Evolutionary conservation across 345 rosid genomes (phyloP), one percentile per base, ranked within the genome.

Genomic region (Pelargonium nanum): DNA sequence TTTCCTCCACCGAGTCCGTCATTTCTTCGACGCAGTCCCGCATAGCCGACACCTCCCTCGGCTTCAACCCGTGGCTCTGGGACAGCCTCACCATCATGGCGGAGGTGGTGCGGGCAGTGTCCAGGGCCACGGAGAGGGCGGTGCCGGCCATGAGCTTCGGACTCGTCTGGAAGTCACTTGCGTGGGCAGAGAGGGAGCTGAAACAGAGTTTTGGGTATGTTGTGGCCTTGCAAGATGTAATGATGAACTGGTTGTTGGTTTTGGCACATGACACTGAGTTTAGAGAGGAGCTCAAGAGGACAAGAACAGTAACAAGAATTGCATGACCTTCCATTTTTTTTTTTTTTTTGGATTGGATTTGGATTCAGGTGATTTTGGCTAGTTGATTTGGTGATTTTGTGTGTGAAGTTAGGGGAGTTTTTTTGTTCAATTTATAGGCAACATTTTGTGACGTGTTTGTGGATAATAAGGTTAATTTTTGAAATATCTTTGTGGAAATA

Each of bases 141-240:
- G 21, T 51, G 5, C 6, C 8, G 54, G 54, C 54, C 2, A 51
- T 17, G 22, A 51, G 54, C 54, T 51, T 19, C 6, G 54, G 54
- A 57, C 59, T 56, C 20, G 72, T 34, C 5, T 61, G 24, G 63
- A 77, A 65, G 58, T 24, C 63, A 28, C 19, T 63, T 44, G 84
- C 74, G 21, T 73, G 57, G 56, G 63, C 67, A 13, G 70, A 72
- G 62, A 80, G 68, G 61, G 80, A 64, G 9, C 6, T 66, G 74
- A 68, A 69, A 53, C 82, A 81, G 68, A 78, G 55, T 55, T 65
- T 60, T 30, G 75, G 78, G 61, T 78, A 75, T 58, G 69, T 62
- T 17, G 85, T 78, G 48, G 55, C 40, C 26, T 62, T 69, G 51
- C 85, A 78, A 22, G 85, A 78, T 23, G 72, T 63, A 64, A 68